Percentiles rank a stretch among this genome's conserved stretches.
These are phyloP conservation scores for Picea sitchensis DNA, from an alignment of 75 land plant species.

Conservation along the genomic window DNA sequence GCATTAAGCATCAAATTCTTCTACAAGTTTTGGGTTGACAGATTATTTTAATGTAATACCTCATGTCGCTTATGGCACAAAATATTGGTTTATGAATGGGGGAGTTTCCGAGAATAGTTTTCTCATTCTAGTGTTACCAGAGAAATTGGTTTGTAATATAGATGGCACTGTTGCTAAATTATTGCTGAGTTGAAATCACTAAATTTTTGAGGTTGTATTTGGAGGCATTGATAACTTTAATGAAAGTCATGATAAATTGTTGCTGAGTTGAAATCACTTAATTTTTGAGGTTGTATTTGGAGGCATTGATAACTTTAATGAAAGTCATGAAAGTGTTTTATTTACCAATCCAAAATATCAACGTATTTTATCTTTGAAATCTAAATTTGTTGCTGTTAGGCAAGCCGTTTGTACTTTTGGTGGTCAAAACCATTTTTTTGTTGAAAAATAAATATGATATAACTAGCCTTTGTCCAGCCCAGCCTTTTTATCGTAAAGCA, in stretches of 20 bases:
- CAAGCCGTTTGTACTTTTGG: too few relatives aligned
- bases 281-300: not conserved
- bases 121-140: not conserved
- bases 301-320: not conserved
- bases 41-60: not conserved
- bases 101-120: not conserved
- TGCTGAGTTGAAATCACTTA: not conserved
- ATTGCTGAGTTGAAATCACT: not conserved
- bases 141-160: conserved; percentile 5
- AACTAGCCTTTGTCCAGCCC: too few relatives aligned
- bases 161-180: not conserved
- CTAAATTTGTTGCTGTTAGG: too few relatives aligned
- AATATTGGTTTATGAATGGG: not conserved
- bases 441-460: too few relatives aligned
- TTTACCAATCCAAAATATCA: too few relatives aligned
- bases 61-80: not conserved
- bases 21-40: not conserved
- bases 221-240: not conserved
- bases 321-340: not conserved
- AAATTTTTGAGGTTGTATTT: not conserved
- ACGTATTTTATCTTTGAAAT: too few relatives aligned
- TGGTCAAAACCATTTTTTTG: too few relatives aligned
- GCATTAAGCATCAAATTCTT: not conserved
- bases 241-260: not conserved
- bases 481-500: too few relatives aligned